Conservation (phyloP, 352 stramenopile genomes). For the Globisporangium irregulare region DNA sequence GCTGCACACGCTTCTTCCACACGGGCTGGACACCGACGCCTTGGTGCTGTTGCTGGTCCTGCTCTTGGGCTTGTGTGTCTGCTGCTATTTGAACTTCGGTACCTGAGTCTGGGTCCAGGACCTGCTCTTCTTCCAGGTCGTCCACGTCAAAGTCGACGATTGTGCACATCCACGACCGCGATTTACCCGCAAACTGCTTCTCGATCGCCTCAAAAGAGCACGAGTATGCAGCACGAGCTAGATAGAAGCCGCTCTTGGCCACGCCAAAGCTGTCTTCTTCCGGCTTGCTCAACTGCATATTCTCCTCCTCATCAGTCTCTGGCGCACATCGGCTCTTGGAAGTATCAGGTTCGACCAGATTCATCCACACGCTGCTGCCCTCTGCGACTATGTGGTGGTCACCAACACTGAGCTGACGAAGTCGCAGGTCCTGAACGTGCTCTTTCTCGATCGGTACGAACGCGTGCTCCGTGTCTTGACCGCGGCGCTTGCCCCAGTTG, state of each 20-base stretch:
- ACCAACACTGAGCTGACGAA: background rate
- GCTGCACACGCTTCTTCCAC: slow-evolving; percentile 16
- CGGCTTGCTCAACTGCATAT: too few relatives aligned
- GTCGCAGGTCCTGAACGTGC: slow-evolving; percentile 21
- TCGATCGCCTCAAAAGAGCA: slow-evolving; percentile 29
- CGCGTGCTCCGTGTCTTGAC: slow-evolving; percentile 49
- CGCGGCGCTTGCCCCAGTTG: slow-evolving; percentile 58
- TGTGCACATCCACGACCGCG: slow-evolving; percentile 26
- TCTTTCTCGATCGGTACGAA: slow-evolving; percentile 47
- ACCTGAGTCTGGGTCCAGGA: slow-evolving; percentile 14
- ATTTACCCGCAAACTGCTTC: slow-evolving; percentile 9
- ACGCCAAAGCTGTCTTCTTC: slow-evolving; percentile 3
- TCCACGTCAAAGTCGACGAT: slow-evolving; percentile 56
- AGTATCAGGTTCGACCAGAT: slow-evolving; percentile 11
- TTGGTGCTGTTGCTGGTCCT: background rate
- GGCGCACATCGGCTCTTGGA: slow-evolving; percentile 5
- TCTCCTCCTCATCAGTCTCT: slow-evolving; percentile 14
- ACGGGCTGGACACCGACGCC: background rate
- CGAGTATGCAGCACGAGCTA: slow-evolving; percentile 25
- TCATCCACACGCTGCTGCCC: slow-evolving; percentile 66
- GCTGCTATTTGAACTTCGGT: slow-evolving; percentile 21
- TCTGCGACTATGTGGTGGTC: slow-evolving; percentile 54
- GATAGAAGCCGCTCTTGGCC: slow-evolving; percentile 18
- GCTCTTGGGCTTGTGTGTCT: background rate
- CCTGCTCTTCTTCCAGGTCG: slow-evolving; percentile 32